Evolutionary conservation across 106 monocot genomes (phyloP).

Genomic region (Posidonia australis): DNA sequence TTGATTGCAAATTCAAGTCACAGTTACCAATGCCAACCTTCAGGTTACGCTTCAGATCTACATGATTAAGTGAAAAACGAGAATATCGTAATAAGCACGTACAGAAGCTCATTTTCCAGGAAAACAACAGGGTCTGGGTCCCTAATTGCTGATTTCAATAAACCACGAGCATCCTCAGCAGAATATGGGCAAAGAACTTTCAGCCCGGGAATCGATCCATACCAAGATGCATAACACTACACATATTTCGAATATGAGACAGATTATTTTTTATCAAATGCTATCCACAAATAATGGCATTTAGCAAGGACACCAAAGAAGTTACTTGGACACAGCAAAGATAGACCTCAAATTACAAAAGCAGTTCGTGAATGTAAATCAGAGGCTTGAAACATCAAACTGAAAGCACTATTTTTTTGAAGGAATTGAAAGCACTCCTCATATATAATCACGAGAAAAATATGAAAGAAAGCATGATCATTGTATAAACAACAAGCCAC

Average conservation of each 20-base stretch:
- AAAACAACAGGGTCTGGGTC: conserved; percentile 98
- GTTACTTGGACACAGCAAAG: not conserved
- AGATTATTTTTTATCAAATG: not conserved
- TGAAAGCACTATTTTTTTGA: not conserved
- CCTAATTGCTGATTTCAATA: conserved; percentile 89
- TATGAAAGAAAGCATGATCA: too few species aligned
- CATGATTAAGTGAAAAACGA: too few species aligned
- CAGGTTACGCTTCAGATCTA: not conserved
- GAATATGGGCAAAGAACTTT: conserved; percentile 86
- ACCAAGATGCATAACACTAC: conserved; percentile 97
- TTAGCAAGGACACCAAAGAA: too few species aligned
- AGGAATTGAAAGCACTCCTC: too few species aligned
- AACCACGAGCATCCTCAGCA: conserved; percentile 88
- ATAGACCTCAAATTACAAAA: not conserved
- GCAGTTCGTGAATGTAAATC: not conserved
- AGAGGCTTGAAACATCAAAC: not conserved
- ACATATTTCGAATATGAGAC: conserved; percentile 4
- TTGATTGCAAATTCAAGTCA: not conserved
- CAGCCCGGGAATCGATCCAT: conserved; percentile 72
- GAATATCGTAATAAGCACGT: conserved; percentile 14
- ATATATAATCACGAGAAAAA: too few species aligned
- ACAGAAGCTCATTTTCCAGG: conserved; percentile 92
- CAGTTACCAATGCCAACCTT: not conserved
- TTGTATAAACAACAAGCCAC: too few species aligned
- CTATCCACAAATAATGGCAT: not conserved